Percentiles rank a stretch among this genome's conserved stretches.
These are phyloP conservation scores for Colletotrichum incanum DNA, from an alignment of 2,329 filamentous ascomycete genomes.

Conservation along the genomic window DNA sequence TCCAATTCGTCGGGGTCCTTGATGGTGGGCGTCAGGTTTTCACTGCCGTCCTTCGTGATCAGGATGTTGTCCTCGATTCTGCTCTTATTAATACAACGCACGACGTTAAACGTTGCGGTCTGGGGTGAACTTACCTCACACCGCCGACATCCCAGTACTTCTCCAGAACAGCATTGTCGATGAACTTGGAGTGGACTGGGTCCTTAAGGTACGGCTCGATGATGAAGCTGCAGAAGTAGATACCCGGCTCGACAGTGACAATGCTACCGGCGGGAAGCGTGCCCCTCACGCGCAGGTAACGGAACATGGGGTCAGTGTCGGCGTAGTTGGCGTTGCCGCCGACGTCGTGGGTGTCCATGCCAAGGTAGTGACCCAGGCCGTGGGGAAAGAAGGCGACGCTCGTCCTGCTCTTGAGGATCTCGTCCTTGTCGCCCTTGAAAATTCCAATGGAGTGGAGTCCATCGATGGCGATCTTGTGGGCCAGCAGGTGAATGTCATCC, in stretches of 20 bases:
- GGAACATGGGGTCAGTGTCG: slow-evolving; percentile 88
- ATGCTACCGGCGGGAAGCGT: slow-evolving; percentile 82
- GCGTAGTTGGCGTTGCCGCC: slow-evolving; percentile 83
- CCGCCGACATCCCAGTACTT: slow-evolving; percentile 88
- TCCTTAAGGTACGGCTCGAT: slow-evolving; percentile 85
- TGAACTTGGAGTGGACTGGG: slow-evolving; percentile 81
- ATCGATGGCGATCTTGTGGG: slow-evolving; percentile 86
- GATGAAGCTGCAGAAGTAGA: slow-evolving; percentile 94
- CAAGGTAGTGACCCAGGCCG: slow-evolving; percentile 90
- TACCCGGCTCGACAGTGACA: slow-evolving; percentile 94
- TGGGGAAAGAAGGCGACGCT: slow-evolving; percentile 94
- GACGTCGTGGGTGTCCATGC: slow-evolving; percentile 93
- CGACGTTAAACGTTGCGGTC: not conserved
- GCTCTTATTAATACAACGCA: slow-evolving; percentile 44
- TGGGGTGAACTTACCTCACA: slow-evolving; percentile 67
- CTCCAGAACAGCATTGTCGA: slow-evolving; percentile 80
- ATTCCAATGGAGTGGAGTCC: slow-evolving; percentile 85
- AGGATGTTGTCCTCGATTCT: slow-evolving; percentile 81
- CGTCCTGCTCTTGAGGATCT: slow-evolving; percentile 84
- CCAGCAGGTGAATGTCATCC: slow-evolving; percentile 85
- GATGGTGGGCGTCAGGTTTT: slow-evolving; percentile 81
- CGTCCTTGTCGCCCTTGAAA: slow-evolving; percentile 76
- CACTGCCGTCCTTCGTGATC: slow-evolving; percentile 77
- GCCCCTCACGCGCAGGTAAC: slow-evolving; percentile 86
- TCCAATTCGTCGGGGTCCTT: slow-evolving; percentile 78